Base-by-base conservation (phyloP, 768 basidiomycete species). In the Hypsizygus marmoreus region DNA sequence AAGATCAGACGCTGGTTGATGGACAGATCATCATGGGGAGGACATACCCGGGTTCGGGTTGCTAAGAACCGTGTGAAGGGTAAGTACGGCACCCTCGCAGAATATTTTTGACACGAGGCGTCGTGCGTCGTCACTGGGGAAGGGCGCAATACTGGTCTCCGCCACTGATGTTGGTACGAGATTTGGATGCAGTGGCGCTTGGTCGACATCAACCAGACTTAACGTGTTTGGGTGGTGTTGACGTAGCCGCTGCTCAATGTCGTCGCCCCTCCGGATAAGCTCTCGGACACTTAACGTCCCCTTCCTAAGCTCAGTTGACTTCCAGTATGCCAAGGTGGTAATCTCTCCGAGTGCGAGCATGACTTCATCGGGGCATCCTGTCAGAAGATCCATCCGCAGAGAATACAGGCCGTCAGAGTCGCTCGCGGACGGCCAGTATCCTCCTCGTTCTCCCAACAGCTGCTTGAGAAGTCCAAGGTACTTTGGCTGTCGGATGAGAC, bases 291-390 rank as follows among this genome's bases (percentile, higher is more conserved):
- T 90, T 49, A 92, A 71, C 26, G 79, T 76, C 33, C 82, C 82
- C 46, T 81, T 81, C 40, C 73, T 77, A 45, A 75, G 69, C 60
- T 90, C 82, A 38, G 74, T 71, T 17, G 70, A 63, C 64, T 90
- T 91, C 89, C 90, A 91, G 54, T 82, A 76, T 4, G 85, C 80
- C 23, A 92, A 76, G 6, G 76, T 73, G n/a, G 84, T 82, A 16
- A 80, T 75, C 59, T 91, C 88, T 17, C 82, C 88, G 49, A 91
- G 77, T 28, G 81, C 86, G 49, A 91, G 76, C 60, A 91, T 65
- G 7, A 81, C 84, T 55, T 86, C 86, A 56, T 92, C 86, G 2
- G 89, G 83, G 69, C 88, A 91, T 22, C 89, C 89, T 17, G 80
- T 84, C 49, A 91, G 65, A 35, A 68, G 64, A 52, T 88, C 86